Evolutionary conservation across 345 rosid species (phyloP).

Genomic region (Populus tremula): DNA sequence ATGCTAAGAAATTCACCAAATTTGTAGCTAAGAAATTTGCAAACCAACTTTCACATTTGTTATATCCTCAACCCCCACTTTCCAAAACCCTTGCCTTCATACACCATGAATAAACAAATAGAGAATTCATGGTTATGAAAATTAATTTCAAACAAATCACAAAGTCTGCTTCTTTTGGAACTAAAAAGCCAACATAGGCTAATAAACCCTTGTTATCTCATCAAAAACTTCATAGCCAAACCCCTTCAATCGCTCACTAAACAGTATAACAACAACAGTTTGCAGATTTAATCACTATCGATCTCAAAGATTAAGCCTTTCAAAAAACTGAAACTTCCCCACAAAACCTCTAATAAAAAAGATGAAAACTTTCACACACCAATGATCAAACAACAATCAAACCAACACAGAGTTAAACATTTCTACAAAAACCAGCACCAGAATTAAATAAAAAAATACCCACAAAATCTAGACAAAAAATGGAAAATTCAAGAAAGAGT

Average conservation of each 20-base stretch:
- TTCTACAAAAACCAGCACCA: neutral
- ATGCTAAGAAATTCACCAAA: neutral
- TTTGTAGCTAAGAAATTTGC: neutral
- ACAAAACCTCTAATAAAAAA: neutral
- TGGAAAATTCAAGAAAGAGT: neutral
- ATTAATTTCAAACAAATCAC: neutral
- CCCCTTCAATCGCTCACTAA: neutral
- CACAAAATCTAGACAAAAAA: neutral
- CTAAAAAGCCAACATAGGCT: neutral
- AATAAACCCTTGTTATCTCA: neutral
- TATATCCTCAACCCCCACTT: neutral
- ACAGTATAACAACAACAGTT: neutral
- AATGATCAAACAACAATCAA: neutral
- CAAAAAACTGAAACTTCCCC: neutral
- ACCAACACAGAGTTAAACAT: neutral
- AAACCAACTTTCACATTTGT: neutral
- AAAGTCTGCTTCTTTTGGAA: neutral
- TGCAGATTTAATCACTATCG: neutral
- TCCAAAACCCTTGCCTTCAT: neutral
- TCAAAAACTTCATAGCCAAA: neutral
- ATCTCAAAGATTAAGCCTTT: neutral
- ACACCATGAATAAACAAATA: neutral
- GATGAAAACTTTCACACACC: neutral
- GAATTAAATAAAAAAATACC: neutral
- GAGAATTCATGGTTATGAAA: neutral